phyloP scores from a whole-genome alignment of 768 basidiomycete species.

The Mycena metata region DNA sequence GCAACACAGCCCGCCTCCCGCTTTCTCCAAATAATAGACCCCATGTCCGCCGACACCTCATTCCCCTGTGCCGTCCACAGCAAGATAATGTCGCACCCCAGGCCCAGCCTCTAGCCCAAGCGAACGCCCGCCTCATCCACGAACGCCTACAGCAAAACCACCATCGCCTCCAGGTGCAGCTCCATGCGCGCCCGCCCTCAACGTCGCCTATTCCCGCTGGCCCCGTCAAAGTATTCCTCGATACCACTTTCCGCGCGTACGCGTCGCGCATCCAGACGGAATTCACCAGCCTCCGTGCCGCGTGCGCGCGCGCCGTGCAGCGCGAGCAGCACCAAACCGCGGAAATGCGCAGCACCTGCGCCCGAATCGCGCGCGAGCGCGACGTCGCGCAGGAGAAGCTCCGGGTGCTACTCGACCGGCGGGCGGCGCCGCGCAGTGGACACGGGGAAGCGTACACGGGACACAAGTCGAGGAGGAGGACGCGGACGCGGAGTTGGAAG shows the following conservation, averaged over 20 bases:
- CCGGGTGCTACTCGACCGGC: constrained; percentile 42
- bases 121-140: constrained; percentile 32
- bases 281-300: constrained; percentile 47
- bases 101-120: constrained; percentile 23
- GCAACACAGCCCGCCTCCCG: constrained; percentile 13
- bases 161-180: constrained; percentile 35
- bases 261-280: constrained; percentile 48
- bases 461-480: constrained; percentile 21
- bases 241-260: constrained; percentile 47
- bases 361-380: constrained; percentile 50
- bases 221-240: constrained; percentile 42
- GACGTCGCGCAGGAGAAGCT: constrained; percentile 51
- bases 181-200: constrained; percentile 11
- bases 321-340: constrained; percentile 50
- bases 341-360: constrained; percentile 47
- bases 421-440: constrained; percentile 19
- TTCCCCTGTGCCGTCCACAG: constrained; percentile 7
- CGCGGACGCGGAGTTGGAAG: constrained; percentile 3
- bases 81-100: constrained; percentile 3
- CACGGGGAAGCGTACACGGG: constrained; percentile 28
- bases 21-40: constrained; percentile 22
- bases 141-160: constrained; percentile 36
- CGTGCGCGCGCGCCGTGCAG: constrained; percentile 47
- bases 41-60: constrained; percentile 23
- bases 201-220: constrained; percentile 20